Conservation (phyloP, 2,329 filamentous ascomycete genomes). For the Fonsecaea erecta region DNA sequence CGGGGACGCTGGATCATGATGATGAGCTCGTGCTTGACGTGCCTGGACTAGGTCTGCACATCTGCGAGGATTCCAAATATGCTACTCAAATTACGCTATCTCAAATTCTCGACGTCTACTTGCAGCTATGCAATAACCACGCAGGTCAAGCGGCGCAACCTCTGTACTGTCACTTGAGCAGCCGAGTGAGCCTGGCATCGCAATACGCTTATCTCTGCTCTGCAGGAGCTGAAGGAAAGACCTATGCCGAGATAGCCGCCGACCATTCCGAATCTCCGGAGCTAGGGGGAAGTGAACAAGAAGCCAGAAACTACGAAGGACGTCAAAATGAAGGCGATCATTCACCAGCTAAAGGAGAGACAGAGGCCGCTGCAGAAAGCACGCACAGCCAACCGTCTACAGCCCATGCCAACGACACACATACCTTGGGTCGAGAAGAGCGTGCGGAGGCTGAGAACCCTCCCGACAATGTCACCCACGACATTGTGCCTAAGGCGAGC, state of each 20-base stretch:
- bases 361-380: background rate
- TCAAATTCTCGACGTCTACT: constrained; percentile 64
- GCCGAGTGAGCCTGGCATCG: constrained; percentile 58
- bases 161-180: constrained; percentile 62
- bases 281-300: constrained; percentile 13
- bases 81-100: constrained; percentile 57
- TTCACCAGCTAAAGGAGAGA: background rate
- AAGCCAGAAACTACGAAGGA: constrained; percentile 8
- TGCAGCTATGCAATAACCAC: constrained; percentile 64
- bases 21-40: constrained; percentile 63
- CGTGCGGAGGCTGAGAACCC: background rate
- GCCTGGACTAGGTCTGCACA: constrained; percentile 59
- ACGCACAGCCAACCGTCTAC: background rate
- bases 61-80: constrained; percentile 61
- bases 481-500: background rate
- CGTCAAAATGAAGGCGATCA: constrained; percentile 1
- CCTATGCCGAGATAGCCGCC: constrained; percentile 55
- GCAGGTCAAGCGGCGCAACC: constrained; percentile 57
- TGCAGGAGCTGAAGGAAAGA: constrained; percentile 62
- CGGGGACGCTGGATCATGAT: constrained; percentile 60
- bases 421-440: background rate
- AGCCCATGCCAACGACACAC: background rate
- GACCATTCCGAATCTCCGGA: constrained; percentile 33
- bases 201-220: constrained; percentile 58
- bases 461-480: background rate